Evolutionary conservation across 345 rosid genomes (phyloP), one percentile per base, ranked within the genome.

Genomic region (Geranium rotundifolium): DNA sequence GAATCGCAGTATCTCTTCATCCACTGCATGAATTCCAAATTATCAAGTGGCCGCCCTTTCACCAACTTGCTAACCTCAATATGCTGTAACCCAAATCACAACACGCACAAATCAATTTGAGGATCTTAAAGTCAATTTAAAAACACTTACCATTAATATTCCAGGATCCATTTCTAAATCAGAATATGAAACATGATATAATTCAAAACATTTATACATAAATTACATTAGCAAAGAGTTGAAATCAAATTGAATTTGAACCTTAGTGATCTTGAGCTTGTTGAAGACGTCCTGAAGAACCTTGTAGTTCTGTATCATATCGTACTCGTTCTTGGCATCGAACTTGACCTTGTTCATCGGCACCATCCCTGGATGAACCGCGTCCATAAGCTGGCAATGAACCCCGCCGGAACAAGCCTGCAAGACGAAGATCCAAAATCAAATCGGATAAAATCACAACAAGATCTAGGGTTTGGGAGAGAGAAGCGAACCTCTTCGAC

Each of bases 1-100:
- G 97, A 83, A 79, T 95, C 99, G 15, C 90, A 90, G 75, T 90
- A 90, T 39, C 81, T 82, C 79, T 95, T 95, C 99, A 95, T 72
- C 99, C 99, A 95, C 61, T 90, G 97, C 85, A 88, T 90, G 54
- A 95, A 95, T 80, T 90, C 99, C 87, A 95, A 71, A 70, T 95
- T 95, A 63, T 95, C 99, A 62, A 95, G 84, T 54, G 99, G 96
- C 67, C 97, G 84, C 46, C 99, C 97, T 67, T 95, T 95, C 65
- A 88, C 85, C 7, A 95, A 82, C 74, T 90, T 95, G 72, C 73
- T 88, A 75, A 95, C 99, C 20, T 95, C 97, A 0, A 95, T 83
- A 69, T 95, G 88, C 99, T 95, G 65, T 31, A 31, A 3, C 2
- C 5, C 20, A 12, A 60, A 17, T 8, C 58, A 41, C 19, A 56